Evolutionary conservation across 768 basidiomycete species (phyloP).

Genomic region (Dendrothele bispora): DNA sequence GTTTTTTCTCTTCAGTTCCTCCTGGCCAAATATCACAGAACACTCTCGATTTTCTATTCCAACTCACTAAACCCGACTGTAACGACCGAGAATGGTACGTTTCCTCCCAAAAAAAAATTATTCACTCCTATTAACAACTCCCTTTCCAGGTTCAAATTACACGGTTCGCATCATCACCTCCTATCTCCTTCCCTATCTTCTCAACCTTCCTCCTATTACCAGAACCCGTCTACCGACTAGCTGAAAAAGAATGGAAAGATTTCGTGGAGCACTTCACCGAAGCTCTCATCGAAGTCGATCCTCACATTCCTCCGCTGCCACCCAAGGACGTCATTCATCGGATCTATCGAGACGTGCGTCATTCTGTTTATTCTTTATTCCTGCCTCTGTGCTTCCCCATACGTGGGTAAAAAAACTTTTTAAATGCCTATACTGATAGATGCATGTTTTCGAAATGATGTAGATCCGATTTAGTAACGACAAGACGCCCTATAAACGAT

Average conservation of each 20-base stretch:
- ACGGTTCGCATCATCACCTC: conserved; percentile 45
- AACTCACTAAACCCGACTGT: conserved; percentile 70
- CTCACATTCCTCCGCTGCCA: conserved; percentile 84
- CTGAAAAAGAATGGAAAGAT: conserved; percentile 87
- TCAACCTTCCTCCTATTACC: conserved; percentile 1
- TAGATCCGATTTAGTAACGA: conserved; percentile 90
- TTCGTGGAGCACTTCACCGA: conserved; percentile 77
- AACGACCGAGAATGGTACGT: conserved; percentile 84
- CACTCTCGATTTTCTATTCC: conserved; percentile 72
- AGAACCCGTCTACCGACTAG: conserved; percentile 80
- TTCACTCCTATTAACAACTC: neutral
- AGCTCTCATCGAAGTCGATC: conserved; percentile 68
- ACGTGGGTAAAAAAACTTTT: too few relatives aligned
- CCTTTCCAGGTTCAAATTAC: conserved; percentile 71
- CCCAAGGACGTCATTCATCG: conserved; percentile 77
- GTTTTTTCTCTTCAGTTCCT: conserved; percentile 63
- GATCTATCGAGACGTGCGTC: conserved; percentile 84
- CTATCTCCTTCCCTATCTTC: neutral
- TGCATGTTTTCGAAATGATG: neutral
- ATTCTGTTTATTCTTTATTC: neutral
- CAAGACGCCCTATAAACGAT: conserved; percentile 93
- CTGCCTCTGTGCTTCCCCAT: too few relatives aligned
- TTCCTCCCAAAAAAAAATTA: neutral
- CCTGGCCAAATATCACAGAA: conserved; percentile 87
- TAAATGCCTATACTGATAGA: too few relatives aligned